Conservation (phyloP, 2,329 filamentous ascomycete species). For the Botrytis sinoallii region DNA sequence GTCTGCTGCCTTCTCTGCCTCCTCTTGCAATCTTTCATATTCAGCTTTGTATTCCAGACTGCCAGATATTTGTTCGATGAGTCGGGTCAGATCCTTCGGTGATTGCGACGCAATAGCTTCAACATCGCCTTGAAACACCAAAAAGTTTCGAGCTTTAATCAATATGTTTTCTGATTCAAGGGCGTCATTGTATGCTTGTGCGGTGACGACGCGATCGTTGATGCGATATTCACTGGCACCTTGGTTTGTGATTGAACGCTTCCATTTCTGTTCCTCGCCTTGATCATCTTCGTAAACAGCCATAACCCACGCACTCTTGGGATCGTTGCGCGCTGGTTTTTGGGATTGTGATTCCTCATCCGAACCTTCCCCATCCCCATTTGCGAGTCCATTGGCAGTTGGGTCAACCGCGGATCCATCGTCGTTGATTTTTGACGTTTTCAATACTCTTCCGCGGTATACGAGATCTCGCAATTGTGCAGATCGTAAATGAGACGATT, state of each 20-base stretch:
- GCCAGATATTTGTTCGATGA: slow-evolving; percentile 97
- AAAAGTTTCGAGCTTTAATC: slow-evolving; percentile 96
- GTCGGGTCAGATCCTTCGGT: slow-evolving; percentile 83
- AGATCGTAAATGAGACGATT: slow-evolving; percentile 95
- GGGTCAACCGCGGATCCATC: slow-evolving; percentile 64
- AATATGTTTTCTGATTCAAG: slow-evolving; percentile 93
- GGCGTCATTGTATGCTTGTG: slow-evolving; percentile 88
- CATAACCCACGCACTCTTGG: slow-evolving; percentile 97
- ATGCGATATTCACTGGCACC: slow-evolving; percentile 95
- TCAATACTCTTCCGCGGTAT: slow-evolving; percentile 90
- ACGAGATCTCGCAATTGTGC: slow-evolving; percentile 91
- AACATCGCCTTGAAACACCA: slow-evolving; percentile 97
- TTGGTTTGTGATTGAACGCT: slow-evolving; percentile 83
- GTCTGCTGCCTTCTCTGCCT: slow-evolving; percentile 82
- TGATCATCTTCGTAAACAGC: slow-evolving; percentile 98
- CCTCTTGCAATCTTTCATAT: slow-evolving; percentile 85
- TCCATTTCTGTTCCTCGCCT: slow-evolving; percentile 93
- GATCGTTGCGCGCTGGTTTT: slow-evolving; percentile 71
- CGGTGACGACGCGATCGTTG: slow-evolving; percentile 85
- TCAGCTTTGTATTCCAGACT: slow-evolving; percentile 92
- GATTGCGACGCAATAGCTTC: slow-evolving; percentile 95
- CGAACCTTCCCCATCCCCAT: slow-evolving; percentile 55
- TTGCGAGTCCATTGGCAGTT: slow-evolving; percentile 56
- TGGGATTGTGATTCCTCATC: slow-evolving; percentile 60
- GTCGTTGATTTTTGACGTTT: slow-evolving; percentile 88